Conservation (phyloP, 768 basidiomycete genomes). For the Suillus ampliporus region DNA sequence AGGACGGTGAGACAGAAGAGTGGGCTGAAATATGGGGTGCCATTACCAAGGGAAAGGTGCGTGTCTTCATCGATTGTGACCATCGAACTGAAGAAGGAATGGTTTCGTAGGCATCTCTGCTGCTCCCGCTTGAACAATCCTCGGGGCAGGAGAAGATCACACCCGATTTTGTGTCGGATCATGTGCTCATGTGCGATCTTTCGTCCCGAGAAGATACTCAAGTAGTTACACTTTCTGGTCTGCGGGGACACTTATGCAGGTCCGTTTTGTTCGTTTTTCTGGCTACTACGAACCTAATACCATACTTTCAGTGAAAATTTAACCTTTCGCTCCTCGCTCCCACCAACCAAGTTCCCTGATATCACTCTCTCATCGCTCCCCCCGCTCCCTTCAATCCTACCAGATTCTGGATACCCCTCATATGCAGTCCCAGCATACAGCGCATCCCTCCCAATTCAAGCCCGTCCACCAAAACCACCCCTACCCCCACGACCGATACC, state of each 20-base stretch:
- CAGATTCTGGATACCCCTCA: constrained; percentile 52
- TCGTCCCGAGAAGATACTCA: constrained; percentile 51
- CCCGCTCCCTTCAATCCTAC: constrained; percentile 52
- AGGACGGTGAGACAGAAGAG: constrained; percentile 57
- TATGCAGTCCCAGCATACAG: constrained; percentile 50
- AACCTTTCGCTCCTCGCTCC: constrained; percentile 50
- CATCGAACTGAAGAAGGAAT: constrained; percentile 4
- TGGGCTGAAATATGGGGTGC: constrained; percentile 76
- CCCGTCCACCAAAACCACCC: constrained; percentile 54
- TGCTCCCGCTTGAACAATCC: constrained; percentile 73
- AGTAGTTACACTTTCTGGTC: constrained; percentile 81
- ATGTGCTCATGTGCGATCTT: constrained; percentile 71
- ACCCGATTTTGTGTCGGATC: constrained; percentile 81
- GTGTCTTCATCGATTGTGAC: constrained; percentile 22
- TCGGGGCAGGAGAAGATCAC: constrained; percentile 63
- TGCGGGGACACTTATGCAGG: constrained; percentile 73
- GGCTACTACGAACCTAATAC: constrained; percentile 40
- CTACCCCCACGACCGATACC: constrained; percentile 41
- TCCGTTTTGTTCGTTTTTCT: constrained; percentile 45
- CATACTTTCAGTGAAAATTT: constrained; percentile 38
- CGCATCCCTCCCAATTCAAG: constrained; percentile 38
- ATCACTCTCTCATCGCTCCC: constrained; percentile 52
- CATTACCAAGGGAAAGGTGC: constrained; percentile 70
- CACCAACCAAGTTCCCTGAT: constrained; percentile 44
- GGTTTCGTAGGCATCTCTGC: constrained; percentile 68